These are phyloP conservation scores for Mortierella sp. DNA, from an alignment of 371 early-diverging fungal genomes.

Conservation along the genomic window DNA sequence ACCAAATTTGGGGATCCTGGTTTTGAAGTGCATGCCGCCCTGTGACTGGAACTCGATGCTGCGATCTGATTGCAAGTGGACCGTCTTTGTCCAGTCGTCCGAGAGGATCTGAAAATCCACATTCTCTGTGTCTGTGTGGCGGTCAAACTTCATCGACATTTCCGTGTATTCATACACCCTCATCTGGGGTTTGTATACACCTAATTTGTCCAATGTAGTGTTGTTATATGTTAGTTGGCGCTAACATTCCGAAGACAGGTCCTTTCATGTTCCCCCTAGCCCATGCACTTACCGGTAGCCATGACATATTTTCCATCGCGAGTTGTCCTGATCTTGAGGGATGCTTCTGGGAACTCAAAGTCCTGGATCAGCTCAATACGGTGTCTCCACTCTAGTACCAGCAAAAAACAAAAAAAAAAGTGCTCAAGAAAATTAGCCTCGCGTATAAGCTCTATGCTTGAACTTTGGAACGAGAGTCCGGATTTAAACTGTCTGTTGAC, in stretches of 20 bases:
- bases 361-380: conserved; percentile 97
- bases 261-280: conserved; percentile 4
- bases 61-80: conserved; percentile 94
- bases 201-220: conserved; percentile 36
- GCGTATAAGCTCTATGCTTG: not conserved
- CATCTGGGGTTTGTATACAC: conserved; percentile 98
- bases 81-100: conserved; percentile 98
- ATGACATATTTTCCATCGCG: conserved; percentile 90
- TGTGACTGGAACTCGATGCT: conserved; percentile 98
- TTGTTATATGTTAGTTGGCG: not conserved
- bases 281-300: conserved; percentile 83
- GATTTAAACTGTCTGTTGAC: not conserved
- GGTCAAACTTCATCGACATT: conserved; percentile 97
- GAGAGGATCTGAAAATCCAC: conserved; percentile 93
- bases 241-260: not conserved
- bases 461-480: not conserved
- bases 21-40: conserved; percentile 95
- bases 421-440: not conserved
- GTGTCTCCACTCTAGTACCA: conserved; percentile 83
- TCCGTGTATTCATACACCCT: conserved; percentile 95
- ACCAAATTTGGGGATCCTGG: conserved; percentile 97
- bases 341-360: conserved; percentile 99
- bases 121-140: conserved; percentile 97
- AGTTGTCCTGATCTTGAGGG: conserved; percentile 87
- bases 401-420: not conserved